phyloP scores from a whole-genome alignment of 352 stramenopile species.

The Phytophthora boehmeriae region DNA sequence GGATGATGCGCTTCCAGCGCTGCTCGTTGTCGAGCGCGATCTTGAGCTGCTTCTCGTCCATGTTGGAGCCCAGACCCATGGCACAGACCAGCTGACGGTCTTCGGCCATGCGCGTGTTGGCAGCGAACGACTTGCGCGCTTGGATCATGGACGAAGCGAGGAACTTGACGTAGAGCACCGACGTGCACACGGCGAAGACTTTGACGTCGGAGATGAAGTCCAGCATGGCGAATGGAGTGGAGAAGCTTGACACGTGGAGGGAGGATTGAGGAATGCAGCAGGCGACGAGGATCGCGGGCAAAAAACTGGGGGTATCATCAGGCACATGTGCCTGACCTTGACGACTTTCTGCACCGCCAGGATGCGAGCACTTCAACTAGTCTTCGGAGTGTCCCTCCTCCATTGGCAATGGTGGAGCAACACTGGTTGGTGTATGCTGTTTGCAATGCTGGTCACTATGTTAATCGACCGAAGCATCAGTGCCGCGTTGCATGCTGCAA shows the following conservation, averaged over 20 bases:
- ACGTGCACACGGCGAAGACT: slow-evolving; percentile 34
- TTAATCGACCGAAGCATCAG: too few species aligned
- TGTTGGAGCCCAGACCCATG: slow-evolving; percentile 24
- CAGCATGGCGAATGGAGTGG: slow-evolving; percentile 17
- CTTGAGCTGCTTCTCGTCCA: slow-evolving; percentile 31
- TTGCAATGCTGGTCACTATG: too few species aligned
- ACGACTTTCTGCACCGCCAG: slow-evolving; percentile 3
- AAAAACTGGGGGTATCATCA: slow-evolving; percentile 5
- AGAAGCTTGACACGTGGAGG: slow-evolving; percentile 7
- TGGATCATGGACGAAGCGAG: slow-evolving; percentile 55
- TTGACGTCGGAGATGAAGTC: slow-evolving; percentile 30
- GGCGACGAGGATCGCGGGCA: not conserved
- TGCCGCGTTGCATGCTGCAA: not conserved
- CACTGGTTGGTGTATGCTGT: not conserved
- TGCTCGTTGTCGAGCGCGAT: slow-evolving; percentile 37
- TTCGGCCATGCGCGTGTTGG: slow-evolving; percentile 49
- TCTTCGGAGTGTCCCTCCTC: too few species aligned
- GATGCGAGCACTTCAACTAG: too few species aligned
- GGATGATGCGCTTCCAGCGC: slow-evolving; percentile 59
- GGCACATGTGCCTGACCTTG: slow-evolving; percentile 18
- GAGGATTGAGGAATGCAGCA: slow-evolving; percentile 18
- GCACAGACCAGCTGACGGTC: slow-evolving; percentile 38
- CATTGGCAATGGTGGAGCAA: too few species aligned
- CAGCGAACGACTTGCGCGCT: slow-evolving; percentile 46
- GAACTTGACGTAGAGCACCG: slow-evolving; percentile 68